Evolutionary conservation across 1,284 basidiomycete genomes (phyloP), one percentile per base, ranked within the genome.

Genomic region (Volvariella volvacea): DNA sequence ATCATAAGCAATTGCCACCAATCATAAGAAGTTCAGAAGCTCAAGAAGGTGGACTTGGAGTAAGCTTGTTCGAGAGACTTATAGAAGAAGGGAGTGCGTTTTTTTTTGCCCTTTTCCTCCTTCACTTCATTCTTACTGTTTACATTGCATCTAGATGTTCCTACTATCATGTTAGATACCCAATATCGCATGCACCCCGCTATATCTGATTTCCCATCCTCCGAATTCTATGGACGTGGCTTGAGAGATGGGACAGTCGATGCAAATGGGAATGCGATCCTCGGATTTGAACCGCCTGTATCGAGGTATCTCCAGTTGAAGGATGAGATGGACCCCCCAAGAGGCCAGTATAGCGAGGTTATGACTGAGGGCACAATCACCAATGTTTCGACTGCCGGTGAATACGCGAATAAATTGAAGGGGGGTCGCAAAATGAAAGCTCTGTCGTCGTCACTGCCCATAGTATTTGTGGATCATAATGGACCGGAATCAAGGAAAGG

Each of bases 1-100:
- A 97, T 66, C 94, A 97, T 65, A 94, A 94, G 61, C 94, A 97
- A 61, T 72, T 96, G n/a, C 91, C 93, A 16, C 92, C 94, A 0
- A 81, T 96, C 44, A 90, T 95, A 48, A 73, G 78, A 6, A 88
- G 80, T 52, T 70, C 71, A 31, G 79, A 85, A 55, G 89, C 87
- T 1, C 74, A 78, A 55, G 64, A 71, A 15, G 76, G 78, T 16
- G 91, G 89, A 1, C 69, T 94, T 14, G 82, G 81, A 1, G 76
- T 80, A 15, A 92, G 88, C 63, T 70, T 97, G 21, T 97, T 97
- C 53, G 93, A 97, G 62, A 72, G 93, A 22, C 69, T 97, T 41
- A 88, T 88, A 12, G 73, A 83, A 52, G 85, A 90, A 71, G 73
- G 79, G 45, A 68, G 88, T 88, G 51, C 54, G 83, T 70, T n/a